Conservation (phyloP, 768 basidiomycete genomes). For the Kwoniella sp. region DNA sequence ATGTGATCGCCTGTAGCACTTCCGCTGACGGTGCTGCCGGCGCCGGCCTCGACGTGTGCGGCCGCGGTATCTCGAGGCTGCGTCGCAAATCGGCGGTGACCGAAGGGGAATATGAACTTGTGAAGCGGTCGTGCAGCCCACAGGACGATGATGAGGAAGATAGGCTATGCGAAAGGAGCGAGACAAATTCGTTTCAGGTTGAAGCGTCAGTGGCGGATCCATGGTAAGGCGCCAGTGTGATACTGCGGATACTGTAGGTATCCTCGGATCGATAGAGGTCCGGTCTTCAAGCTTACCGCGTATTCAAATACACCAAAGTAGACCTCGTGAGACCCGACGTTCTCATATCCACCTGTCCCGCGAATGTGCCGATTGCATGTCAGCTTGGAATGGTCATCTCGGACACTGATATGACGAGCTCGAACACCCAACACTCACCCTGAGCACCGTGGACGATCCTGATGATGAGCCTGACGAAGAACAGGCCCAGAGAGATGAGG, state of each 20-base stretch:
- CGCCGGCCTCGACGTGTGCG: neutral
- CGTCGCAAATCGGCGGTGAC: conserved; percentile 23
- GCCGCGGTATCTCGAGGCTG: neutral
- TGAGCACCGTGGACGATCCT: conserved; percentile 41
- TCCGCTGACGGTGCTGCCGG: neutral
- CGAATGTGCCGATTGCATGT: no score
- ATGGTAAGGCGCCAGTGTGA: no score
- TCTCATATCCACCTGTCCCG: conserved; percentile 33
- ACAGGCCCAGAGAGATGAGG: conserved; percentile 28
- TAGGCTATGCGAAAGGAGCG: conserved; percentile 21
- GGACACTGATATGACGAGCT: no score
- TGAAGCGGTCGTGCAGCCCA: conserved; percentile 39
- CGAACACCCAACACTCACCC: no score
- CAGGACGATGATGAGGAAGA: conserved; percentile 35
- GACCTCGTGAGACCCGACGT: conserved; percentile 31
- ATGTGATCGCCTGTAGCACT: neutral
- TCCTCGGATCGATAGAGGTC: no score
- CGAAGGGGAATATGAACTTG: conserved; percentile 44
- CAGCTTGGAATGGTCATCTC: no score
- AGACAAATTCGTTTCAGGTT: no score
- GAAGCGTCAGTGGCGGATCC: no score
- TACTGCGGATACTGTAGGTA: no score
- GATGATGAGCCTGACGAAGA: conserved; percentile 37
- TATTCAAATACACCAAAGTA: conserved; percentile 40
- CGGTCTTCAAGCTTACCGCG: conserved; percentile 21